Conservation (phyloP, 2,329 filamentous ascomycete genomes). For the Fusarium paranaense region DNA sequence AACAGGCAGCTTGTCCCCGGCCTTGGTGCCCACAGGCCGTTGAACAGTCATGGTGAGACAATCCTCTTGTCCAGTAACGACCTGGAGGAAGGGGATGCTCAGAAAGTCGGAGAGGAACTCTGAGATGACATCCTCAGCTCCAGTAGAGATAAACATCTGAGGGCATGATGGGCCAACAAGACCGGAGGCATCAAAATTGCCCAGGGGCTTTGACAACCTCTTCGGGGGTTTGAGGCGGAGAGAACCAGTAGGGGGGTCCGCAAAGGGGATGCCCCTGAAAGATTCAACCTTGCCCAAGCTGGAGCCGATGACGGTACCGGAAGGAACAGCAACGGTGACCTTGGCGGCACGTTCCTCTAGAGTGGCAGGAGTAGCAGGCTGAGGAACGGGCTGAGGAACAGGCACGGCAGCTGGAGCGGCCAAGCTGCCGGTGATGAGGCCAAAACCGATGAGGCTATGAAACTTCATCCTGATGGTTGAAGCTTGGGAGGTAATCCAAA, state of each 20-base stretch:
- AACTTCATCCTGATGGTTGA: slow-evolving; percentile 33
- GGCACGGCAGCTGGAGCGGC: slow-evolving; percentile 36
- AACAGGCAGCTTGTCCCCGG: slow-evolving; percentile 70
- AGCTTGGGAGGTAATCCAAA: background rate
- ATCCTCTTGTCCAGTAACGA: slow-evolving; percentile 68
- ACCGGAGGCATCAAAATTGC: slow-evolving; percentile 70
- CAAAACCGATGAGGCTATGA: slow-evolving; percentile 19
- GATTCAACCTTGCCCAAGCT: slow-evolving; percentile 66
- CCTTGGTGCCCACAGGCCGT: slow-evolving; percentile 66
- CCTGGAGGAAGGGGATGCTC: slow-evolving; percentile 69
- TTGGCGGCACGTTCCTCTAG: slow-evolving; percentile 57
- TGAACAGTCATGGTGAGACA: slow-evolving; percentile 72
- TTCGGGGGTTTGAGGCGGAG: slow-evolving; percentile 78
- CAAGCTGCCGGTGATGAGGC: slow-evolving; percentile 28
- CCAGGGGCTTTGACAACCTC: slow-evolving; percentile 64
- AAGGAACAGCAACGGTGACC: slow-evolving; percentile 66
- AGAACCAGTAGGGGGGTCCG: slow-evolving; percentile 73
- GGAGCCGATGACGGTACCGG: slow-evolving; percentile 67
- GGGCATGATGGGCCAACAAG: slow-evolving; percentile 71
- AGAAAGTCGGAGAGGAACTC: slow-evolving; percentile 62
- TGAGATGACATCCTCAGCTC: slow-evolving; percentile 52
- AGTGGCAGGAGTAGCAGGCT: slow-evolving; percentile 34
- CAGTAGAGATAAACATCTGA: slow-evolving; percentile 73
- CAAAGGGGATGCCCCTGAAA: slow-evolving; percentile 82
- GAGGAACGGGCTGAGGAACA: slow-evolving; percentile 15